These are phyloP conservation scores for Anthracocystis panici-leucophaei DNA, from an alignment of 1,284 basidiomycete genomes.

Conservation along the genomic window DNA sequence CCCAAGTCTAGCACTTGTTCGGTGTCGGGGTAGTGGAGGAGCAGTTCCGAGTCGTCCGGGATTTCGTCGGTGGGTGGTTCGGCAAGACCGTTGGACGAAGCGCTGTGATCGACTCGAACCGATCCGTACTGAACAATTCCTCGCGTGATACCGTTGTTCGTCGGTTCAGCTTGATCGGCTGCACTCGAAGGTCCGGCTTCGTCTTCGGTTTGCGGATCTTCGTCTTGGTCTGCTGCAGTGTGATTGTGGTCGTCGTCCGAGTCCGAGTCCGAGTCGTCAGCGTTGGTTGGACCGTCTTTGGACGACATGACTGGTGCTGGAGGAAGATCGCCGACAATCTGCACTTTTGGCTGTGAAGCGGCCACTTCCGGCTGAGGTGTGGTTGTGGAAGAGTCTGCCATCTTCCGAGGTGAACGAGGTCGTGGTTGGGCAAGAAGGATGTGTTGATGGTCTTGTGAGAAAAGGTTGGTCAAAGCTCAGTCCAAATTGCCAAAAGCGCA, in stretches of 20 bases:
- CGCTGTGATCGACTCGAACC: constrained; percentile 33
- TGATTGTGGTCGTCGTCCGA: constrained; percentile 24
- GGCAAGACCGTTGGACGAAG: constrained; percentile 6
- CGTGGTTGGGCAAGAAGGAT: background rate
- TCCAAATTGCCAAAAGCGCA: constrained; percentile 13
- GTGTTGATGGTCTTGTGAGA: background rate
- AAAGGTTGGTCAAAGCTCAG: constrained; percentile 24
- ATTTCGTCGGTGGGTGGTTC: constrained; percentile 29
- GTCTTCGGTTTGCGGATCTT: constrained; percentile 51
- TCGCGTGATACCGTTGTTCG: constrained; percentile 36
- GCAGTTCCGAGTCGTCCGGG: constrained; percentile 55
- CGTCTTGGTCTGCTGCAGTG: constrained; percentile 11
- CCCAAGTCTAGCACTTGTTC: constrained; percentile 79
- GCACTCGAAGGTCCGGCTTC: constrained; percentile 41
- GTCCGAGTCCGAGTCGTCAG: constrained; percentile 50
- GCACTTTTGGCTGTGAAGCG: constrained; percentile 15
- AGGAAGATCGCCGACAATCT: constrained; percentile 42
- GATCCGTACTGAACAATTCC: constrained; percentile 45
- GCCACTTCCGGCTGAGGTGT: background rate
- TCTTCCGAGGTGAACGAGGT: background rate
- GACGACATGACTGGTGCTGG: constrained; percentile 22
- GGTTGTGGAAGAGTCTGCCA: constrained; percentile 14
- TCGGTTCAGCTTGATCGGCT: constrained; percentile 20
- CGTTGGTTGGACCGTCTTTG: constrained; percentile 17
- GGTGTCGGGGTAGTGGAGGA: constrained; percentile 50